These are phyloP conservation scores for Primulina eburnea DNA, from an alignment of 257 asterid species.

Conservation along the genomic window DNA sequence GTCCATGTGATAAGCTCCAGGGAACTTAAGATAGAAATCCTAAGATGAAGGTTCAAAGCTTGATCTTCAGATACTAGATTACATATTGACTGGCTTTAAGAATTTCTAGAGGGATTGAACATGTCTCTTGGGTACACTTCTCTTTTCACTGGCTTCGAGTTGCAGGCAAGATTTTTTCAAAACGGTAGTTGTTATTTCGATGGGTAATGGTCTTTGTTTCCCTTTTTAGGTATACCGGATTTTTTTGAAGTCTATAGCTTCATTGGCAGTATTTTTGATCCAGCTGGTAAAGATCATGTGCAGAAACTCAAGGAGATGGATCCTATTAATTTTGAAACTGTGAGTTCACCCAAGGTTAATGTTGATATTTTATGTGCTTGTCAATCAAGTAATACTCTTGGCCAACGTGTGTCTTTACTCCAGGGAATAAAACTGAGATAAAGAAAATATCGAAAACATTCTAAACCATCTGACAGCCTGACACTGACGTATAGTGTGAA, in stretches of 20 bases:
- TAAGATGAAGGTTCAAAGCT: too few species aligned
- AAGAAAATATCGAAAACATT: not conserved
- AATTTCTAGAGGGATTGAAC: not conserved
- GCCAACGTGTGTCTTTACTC: not conserved
- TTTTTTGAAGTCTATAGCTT: constrained; percentile 93
- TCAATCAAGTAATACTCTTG: not conserved
- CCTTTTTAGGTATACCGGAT: constrained; percentile 72
- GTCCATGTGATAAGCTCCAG: not conserved
- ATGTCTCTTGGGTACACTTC: not conserved
- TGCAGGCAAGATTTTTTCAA: not conserved
- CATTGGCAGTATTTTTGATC: constrained; percentile 94
- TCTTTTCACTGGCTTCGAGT: constrained; percentile 2
- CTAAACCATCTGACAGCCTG: not conserved
- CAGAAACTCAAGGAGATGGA: constrained; percentile 98
- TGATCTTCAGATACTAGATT: not conserved
- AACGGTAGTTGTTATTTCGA: too few species aligned
- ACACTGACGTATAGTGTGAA: not conserved
- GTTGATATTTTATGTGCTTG: constrained; percentile 10
- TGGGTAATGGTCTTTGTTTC: constrained; percentile 12
- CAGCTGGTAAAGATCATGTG: constrained; percentile 66
- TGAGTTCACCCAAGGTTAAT: constrained; percentile 38
- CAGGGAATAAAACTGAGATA: not conserved
- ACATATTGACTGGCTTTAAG: constrained; percentile 4
- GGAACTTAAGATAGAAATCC: not conserved
- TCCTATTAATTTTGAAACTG: constrained; percentile 91